These are phyloP conservation scores for Penstemon barbatus DNA, from an alignment of 257 asterid genomes.

Conservation along the genomic window DNA sequence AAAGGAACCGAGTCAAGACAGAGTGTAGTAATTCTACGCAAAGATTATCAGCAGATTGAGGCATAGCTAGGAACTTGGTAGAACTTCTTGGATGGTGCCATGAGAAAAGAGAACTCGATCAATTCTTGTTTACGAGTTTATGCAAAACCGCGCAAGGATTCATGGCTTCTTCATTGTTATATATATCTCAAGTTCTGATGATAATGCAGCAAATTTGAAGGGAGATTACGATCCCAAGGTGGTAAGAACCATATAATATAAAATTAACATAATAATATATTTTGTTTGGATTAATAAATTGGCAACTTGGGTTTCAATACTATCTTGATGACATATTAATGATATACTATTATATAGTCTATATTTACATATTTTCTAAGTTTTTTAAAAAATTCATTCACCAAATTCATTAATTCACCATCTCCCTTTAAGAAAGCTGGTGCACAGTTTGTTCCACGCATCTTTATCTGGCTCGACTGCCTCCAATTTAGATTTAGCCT, in stretches of 20 bases:
- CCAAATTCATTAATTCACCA: no score
- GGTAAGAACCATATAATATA: no score
- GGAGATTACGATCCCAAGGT: no score
- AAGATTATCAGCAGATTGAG: no score
- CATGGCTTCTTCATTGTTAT: no score
- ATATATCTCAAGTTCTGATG: no score
- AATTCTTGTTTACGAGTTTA: conserved; percentile 41
- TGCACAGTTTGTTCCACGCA: conserved; percentile 52
- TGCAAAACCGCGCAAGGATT: conserved; percentile 5
- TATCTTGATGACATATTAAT: background rate
- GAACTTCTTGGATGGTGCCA: conserved; percentile 48
- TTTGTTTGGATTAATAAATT: no score
- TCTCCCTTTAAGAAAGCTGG: conserved; percentile 60
- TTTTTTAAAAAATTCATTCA: conserved; percentile 25
- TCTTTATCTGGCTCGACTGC: conserved; percentile 47
- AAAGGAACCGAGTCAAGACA: conserved; percentile 35
- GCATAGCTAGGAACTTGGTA: conserved; percentile 43
- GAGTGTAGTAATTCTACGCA: conserved; percentile 38
- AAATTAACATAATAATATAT: no score
- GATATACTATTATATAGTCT: background rate
- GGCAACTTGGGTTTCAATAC: no score
- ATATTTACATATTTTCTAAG: conserved; percentile 33
- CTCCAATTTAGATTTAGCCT: conserved; percentile 38
- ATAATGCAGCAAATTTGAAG: no score
- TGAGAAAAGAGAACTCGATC: conserved; percentile 31